Evolutionary conservation across 2,329 filamentous ascomycete genomes (phyloP).

Genomic region (Colletotrichum cereale): DNA sequence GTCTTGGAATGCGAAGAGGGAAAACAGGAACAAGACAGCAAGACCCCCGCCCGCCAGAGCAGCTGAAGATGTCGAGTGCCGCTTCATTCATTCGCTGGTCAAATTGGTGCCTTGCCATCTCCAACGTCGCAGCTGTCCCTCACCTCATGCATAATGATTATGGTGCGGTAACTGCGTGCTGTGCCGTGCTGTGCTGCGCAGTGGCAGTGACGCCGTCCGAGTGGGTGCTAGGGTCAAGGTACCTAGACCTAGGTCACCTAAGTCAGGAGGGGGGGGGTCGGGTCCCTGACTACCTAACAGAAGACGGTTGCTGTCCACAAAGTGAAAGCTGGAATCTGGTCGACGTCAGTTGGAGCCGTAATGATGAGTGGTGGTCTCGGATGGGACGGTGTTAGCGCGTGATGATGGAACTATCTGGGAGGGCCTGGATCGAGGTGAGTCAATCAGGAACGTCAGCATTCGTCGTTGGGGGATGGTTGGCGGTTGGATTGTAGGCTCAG

Average conservation of each 20-base stretch:
- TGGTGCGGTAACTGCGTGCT: not conserved
- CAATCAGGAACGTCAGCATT: constrained; percentile 12
- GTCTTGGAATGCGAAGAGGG: not conserved
- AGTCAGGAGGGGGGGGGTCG: not conserved
- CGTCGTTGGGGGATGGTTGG: constrained; percentile 14
- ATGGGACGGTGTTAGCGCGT: constrained; percentile 9
- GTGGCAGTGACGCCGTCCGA: not conserved
- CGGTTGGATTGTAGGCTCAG: not conserved
- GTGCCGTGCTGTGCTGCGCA: not conserved
- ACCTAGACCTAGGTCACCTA: too few species aligned
- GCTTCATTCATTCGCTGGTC: constrained; percentile 2
- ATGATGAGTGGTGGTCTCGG: not conserved
- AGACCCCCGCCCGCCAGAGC: not conserved
- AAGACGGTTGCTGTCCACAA: constrained; percentile 6
- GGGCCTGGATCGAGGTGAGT: not conserved
- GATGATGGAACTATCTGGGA: constrained; percentile 20
- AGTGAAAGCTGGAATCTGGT: constrained; percentile 21
- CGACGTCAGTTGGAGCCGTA: constrained; percentile 32
- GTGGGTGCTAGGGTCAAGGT: not conserved
- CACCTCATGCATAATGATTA: not conserved
- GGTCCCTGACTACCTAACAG: constrained; percentile 28
- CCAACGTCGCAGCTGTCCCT: constrained; percentile 7
- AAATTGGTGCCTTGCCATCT: not conserved
- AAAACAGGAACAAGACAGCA: not conserved
- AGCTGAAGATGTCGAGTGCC: not conserved